Base-by-base conservation (phyloP, 192 early-diverging fungal species). In the Backusella parvicylindrica region DNA sequence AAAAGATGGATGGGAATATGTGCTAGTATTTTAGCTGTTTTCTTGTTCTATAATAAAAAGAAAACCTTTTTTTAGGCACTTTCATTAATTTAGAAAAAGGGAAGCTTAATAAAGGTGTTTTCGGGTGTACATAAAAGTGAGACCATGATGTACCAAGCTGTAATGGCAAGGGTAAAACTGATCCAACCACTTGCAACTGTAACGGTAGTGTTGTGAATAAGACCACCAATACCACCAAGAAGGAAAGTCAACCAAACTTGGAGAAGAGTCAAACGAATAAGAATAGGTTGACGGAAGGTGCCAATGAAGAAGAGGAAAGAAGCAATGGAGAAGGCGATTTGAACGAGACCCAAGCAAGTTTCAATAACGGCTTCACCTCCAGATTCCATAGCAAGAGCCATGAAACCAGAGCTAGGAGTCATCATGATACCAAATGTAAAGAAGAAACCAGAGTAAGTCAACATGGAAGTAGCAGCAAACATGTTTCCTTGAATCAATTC, bases 361-460 rank as follows among this genome's bases (percentile, higher is more conserved):
- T 74, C 33, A 13, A 69, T 8, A 36, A 31, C 66, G 21, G 32
- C 47, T 7, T 16, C 30, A 43, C 72, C 77, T 13, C 53, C 53
- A 60, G 9, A 0, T 32, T 37, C 38, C 38, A 47, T 30, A 11
- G 67, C 50, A 26, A 28, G 11, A 33, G 43, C 38, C 23, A 70
- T 23, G 13, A 74, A 73, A 38, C 77, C 77, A n/a, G 67, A 63
- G 28, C 23, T 18, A 32, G 77, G 77, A 30, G 38, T 38, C 53
- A 79, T 64, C 72, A 79, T 74, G 31, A 79, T 71, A 35, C 71
- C 68, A 15, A 74, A 79, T 15, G 77, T 50, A 21, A 79, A 65
- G 49, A 64, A 79, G 41, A 79, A 79, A 30, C 77, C 72, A 40
- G 72, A 36, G 38, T 50, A 73, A 8, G 68, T 68, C n/a, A 49